Percentiles rank a stretch among this genome's conserved stretches.
phyloP scores from a whole-genome alignment of 1,139 yeast genomes.

The Blastobotrys illinoisensis region DNA sequence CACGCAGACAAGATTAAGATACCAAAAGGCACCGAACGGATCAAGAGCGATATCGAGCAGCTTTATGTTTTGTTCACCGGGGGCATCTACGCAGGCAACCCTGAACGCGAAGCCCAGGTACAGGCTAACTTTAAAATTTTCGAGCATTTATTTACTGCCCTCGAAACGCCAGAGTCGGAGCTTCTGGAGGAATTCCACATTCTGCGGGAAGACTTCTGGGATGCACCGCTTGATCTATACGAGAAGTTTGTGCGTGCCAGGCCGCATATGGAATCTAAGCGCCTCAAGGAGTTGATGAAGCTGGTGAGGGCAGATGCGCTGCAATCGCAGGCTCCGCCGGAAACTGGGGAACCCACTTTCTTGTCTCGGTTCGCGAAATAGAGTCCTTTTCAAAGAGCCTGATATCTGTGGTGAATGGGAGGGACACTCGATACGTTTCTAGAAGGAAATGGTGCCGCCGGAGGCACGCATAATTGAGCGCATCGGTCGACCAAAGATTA shows the following conservation, averaged over 20 bases:
- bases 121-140: conserved; percentile 54
- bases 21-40: conserved; percentile 53
- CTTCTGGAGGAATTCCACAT: conserved; percentile 55
- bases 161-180: conserved; percentile 46
- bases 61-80: conserved; percentile 59
- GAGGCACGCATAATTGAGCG: background rate
- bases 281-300: conserved; percentile 31
- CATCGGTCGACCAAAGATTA: background rate
- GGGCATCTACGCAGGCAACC: conserved; percentile 36
- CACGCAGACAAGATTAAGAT: conserved; percentile 39
- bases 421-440: background rate
- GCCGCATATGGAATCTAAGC: conserved; percentile 33
- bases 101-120: conserved; percentile 22
- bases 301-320: conserved; percentile 30
- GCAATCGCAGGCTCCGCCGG: conserved; percentile 21
- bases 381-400: background rate
- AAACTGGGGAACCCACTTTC: conserved; percentile 20
- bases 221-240: conserved; percentile 39
- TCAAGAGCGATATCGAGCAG: conserved; percentile 60
- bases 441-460: background rate
- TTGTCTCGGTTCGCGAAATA: conserved; percentile 16
- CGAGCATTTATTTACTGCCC: conserved; percentile 67
- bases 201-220: conserved; percentile 63
- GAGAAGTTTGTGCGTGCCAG: conserved; percentile 36
- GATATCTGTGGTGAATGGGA: background rate